Evolutionary conservation across 495 filamentous ascomycete species (phyloP).

Genomic region (Lophium mytilinum): DNA sequence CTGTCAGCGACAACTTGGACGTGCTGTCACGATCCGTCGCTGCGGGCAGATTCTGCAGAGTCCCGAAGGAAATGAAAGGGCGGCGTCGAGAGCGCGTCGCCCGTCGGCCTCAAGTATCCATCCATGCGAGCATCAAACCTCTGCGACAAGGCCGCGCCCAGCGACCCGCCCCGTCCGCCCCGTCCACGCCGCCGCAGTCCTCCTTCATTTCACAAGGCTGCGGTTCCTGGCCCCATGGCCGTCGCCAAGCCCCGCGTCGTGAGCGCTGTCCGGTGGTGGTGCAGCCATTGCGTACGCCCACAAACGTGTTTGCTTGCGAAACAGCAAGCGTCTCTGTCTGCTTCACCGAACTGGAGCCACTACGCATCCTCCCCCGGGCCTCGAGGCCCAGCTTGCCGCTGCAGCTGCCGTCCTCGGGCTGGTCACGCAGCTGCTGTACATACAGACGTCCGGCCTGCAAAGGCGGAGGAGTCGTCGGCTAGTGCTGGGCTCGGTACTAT

Average conservation of each 20-base stretch:
- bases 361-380: not conserved
- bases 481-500: no score
- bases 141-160: conserved; percentile 15
- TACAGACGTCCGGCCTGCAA: not conserved
- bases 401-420: not conserved
- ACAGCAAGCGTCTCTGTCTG: conserved; percentile 20
- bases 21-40: conserved; percentile 13
- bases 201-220: conserved; percentile 1
- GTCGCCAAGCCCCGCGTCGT: not conserved
- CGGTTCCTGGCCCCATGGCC: no score
- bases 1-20: no score
- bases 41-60: conserved; percentile 28
- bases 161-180: conserved; percentile 11
- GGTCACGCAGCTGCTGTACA: not conserved
- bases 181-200: not conserved
- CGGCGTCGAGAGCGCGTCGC: conserved; percentile 10
- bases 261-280: no score
- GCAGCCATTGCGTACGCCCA: not conserved
- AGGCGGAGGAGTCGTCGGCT: not conserved
- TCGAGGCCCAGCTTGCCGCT: not conserved
- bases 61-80: conserved; percentile 29
- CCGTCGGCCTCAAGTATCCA: not conserved
- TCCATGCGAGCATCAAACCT: conserved; percentile 23
- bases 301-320: conserved; percentile 16
- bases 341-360: conserved; percentile 7